phyloP scores from a whole-genome alignment of 192 early-diverging fungal genomes.

The Piromyces finnis region DNA sequence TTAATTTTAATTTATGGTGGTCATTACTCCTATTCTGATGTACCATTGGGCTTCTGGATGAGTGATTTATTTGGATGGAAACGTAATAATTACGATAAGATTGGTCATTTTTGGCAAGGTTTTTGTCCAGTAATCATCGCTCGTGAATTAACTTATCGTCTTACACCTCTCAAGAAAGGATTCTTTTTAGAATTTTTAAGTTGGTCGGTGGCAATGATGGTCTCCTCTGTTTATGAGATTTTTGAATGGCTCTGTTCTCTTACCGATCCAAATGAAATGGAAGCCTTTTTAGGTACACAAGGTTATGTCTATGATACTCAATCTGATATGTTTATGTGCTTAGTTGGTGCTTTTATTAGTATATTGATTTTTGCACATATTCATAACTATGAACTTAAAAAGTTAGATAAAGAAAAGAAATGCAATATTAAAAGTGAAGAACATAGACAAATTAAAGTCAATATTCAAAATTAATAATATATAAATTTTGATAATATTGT shows the following conservation, averaged over 20 bases:
- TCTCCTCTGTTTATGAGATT: neutral
- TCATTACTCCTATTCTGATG: neutral
- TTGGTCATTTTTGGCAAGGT: neutral
- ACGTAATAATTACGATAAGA: neutral
- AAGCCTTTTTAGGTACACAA: neutral
- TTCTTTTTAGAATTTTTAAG: neutral
- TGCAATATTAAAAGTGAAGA: too few species aligned
- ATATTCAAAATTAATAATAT: too few species aligned
- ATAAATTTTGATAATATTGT: too few species aligned
- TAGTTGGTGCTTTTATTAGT: neutral
- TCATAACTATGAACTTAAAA: neutral
- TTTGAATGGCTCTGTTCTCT: neutral
- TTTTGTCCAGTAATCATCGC: neutral
- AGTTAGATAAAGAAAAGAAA: neutral
- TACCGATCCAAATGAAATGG: neutral
- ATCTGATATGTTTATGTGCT: neutral
- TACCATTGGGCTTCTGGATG: neutral
- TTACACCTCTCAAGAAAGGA: neutral
- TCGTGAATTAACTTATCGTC: neutral
- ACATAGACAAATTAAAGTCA: too few species aligned
- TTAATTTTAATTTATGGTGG: neutral
- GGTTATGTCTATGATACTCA: neutral
- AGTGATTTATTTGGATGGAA: neutral
- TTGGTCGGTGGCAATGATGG: neutral
- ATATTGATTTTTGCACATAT: neutral